phyloP scores from a whole-genome alignment of 371 early-diverging fungal genomes.

The Neoconidiobolus thromboides region DNA sequence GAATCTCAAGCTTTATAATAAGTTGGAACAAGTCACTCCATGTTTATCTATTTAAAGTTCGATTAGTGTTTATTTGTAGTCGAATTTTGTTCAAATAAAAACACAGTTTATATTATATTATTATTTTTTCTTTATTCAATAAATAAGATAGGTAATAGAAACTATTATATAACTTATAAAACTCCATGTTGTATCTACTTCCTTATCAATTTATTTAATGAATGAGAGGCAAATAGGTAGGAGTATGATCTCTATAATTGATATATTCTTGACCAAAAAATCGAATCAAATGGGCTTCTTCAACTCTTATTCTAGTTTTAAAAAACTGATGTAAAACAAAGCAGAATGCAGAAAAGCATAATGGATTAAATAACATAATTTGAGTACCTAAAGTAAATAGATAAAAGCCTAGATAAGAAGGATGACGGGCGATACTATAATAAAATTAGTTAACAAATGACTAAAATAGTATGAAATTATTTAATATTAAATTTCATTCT shows the following conservation, averaged over 20 bases:
- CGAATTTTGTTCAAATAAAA: too few species aligned
- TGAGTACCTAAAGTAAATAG: constrained; percentile 67
- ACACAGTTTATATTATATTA: too few species aligned
- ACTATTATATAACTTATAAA: too few species aligned
- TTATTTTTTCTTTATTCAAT: too few species aligned
- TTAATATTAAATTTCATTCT: too few species aligned
- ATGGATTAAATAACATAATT: constrained; percentile 45
- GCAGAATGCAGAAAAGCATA: constrained; percentile 38
- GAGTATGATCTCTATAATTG: constrained; percentile 21
- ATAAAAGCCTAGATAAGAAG: constrained; percentile 79
- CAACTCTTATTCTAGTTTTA: constrained; percentile 38
- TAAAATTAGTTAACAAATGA: background rate
- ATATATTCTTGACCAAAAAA: constrained; percentile 63
- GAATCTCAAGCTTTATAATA: too few species aligned
- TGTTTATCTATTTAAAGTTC: too few species aligned
- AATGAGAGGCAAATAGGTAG: constrained; percentile 31
- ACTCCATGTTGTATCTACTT: too few species aligned
- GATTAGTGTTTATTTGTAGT: too few species aligned
- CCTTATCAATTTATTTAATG: background rate
- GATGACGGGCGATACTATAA: constrained; percentile 34
- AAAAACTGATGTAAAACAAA: constrained; percentile 49
- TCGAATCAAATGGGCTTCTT: constrained; percentile 42
- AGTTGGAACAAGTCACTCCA: too few species aligned
- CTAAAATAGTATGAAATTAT: background rate
- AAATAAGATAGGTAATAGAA: too few species aligned